phyloP scores from a whole-genome alignment of 768 basidiomycete genomes.

The Termitomyces sp. region DNA sequence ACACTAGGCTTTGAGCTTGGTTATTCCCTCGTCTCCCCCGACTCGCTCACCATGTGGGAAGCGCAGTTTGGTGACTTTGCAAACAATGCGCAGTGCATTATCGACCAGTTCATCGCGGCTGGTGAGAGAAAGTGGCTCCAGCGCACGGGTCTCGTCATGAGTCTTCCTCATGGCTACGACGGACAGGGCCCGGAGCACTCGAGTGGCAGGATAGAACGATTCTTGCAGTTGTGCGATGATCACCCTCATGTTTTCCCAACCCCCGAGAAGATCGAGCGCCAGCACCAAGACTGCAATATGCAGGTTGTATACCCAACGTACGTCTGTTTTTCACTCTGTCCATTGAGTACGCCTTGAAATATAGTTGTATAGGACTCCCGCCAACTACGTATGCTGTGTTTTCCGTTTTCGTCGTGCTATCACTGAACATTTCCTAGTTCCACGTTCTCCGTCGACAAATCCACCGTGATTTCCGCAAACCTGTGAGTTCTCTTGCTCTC shows the following conservation, averaged over 20 bases:
- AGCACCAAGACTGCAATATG: slow-evolving; percentile 99
- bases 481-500: slow-evolving; percentile 39
- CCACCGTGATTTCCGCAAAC: slow-evolving; percentile 98
- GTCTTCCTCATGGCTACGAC: slow-evolving; percentile 92
- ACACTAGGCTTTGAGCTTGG: slow-evolving; percentile 96
- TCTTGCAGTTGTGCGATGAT: slow-evolving; percentile 97
- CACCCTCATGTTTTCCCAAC: slow-evolving; percentile 90
- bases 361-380: slow-evolving; percentile 61
- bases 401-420: background rate
- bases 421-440: slow-evolving; percentile 46
- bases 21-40: slow-evolving; percentile 95
- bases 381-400: slow-evolving; percentile 68
- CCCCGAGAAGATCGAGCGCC: slow-evolving; percentile 83
- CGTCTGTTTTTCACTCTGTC: slow-evolving; percentile 22
- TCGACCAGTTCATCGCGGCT: slow-evolving; percentile 97
- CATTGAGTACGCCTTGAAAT: slow-evolving; percentile 5
- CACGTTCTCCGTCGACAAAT: slow-evolving; percentile 96
- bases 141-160: slow-evolving; percentile 85
- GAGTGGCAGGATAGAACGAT: slow-evolving; percentile 90
- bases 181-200: slow-evolving; percentile 99
- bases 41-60: slow-evolving; percentile 93
- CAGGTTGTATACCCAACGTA: slow-evolving; percentile 97
- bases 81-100: slow-evolving; percentile 96
- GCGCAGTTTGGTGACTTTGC: slow-evolving; percentile 99
- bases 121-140: slow-evolving; percentile 99